phyloP scores from a whole-genome alignment of 139 green algal species.

The Astrephomene gubernaculifera region DNA sequence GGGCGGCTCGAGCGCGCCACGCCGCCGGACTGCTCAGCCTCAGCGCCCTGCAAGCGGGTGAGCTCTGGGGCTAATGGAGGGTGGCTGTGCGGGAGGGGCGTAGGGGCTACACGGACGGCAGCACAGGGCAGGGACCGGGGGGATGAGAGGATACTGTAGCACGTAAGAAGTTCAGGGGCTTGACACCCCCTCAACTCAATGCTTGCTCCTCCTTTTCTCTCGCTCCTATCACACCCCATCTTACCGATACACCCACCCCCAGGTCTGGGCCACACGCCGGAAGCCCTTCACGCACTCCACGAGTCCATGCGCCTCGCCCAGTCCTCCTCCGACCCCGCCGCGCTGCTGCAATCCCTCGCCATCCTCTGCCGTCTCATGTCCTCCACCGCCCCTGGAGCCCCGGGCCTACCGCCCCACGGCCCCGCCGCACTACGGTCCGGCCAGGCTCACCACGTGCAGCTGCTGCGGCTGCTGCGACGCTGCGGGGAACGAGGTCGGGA shows the following conservation, averaged over 20 bases:
- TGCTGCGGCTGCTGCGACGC: slow-evolving; percentile 67
- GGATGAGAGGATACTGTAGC: no score
- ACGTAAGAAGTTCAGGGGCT: no score
- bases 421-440: slow-evolving; percentile 37
- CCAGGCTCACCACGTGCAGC: slow-evolving; percentile 61
- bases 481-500: slow-evolving; percentile 57
- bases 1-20: slow-evolving; percentile 27
- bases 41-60: slow-evolving; percentile 54
- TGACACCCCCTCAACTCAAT: no score
- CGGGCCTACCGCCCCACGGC: slow-evolving; percentile 22
- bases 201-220: no score
- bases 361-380: slow-evolving; percentile 66
- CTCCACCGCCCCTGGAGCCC: slow-evolving; percentile 49
- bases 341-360: slow-evolving; percentile 63
- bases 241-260: no score
- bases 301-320: slow-evolving; percentile 72
- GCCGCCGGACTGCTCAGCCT: slow-evolving; percentile 66
- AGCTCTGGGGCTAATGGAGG: neutral
- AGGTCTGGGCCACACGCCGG: slow-evolving; percentile 49
- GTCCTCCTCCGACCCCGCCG: slow-evolving; percentile 53
- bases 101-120: no score
- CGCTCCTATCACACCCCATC: no score
- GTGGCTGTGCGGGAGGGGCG: no score
- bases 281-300: slow-evolving; percentile 66
- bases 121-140: no score